A percentile compares a stretch with the other conserved stretches of the same genome.
Conservation (phyloP, 352 stramenopile species). For the Phytophthora hibernalis region DNA sequence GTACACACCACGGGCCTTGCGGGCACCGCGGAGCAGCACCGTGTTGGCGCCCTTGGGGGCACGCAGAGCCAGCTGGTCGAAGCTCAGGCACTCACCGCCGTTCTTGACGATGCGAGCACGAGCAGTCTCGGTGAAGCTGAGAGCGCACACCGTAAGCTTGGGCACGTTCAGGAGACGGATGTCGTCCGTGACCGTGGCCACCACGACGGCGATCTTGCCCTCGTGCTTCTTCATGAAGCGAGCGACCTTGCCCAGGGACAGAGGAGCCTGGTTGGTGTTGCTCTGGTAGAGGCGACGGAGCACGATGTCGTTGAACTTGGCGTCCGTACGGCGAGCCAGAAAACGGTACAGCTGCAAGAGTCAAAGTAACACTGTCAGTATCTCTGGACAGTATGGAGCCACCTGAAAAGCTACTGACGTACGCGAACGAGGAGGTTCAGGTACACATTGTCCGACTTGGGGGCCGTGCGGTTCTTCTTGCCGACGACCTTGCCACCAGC, state of each 20-base stretch:
- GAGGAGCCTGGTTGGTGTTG: slow-evolving; percentile 98
- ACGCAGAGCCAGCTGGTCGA: slow-evolving; percentile 99
- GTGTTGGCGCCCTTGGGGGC: slow-evolving; percentile 98
- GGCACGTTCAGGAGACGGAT: slow-evolving; percentile 97
- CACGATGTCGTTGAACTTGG: slow-evolving; percentile 98
- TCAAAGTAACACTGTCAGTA: background rate
- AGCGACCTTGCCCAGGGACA: slow-evolving; percentile 96
- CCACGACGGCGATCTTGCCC: slow-evolving; percentile 98
- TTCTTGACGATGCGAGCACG: slow-evolving; percentile 97
- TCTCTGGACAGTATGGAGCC: background rate
- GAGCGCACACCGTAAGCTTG: slow-evolving; percentile 96
- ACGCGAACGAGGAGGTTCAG: slow-evolving; percentile 96
- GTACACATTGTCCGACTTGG: slow-evolving; percentile 99
- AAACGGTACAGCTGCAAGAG: slow-evolving; percentile 93
- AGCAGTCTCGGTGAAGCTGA: slow-evolving; percentile 98
- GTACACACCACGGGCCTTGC: slow-evolving; percentile 97
- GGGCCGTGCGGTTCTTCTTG: slow-evolving; percentile 98
- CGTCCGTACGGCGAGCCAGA: slow-evolving; percentile 97
- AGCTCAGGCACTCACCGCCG: slow-evolving; percentile 99
- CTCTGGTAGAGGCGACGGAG: slow-evolving; percentile 99
- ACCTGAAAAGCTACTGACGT: background rate
- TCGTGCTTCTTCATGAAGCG: slow-evolving; percentile 99
- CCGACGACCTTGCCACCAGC: slow-evolving; percentile 97
- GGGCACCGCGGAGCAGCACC: slow-evolving; percentile 97
- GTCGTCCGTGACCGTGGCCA: slow-evolving; percentile 99